These are phyloP conservation scores for Conticribra weissflogii DNA, from an alignment of 108 stramenopile genomes.

Conservation along the genomic window DNA sequence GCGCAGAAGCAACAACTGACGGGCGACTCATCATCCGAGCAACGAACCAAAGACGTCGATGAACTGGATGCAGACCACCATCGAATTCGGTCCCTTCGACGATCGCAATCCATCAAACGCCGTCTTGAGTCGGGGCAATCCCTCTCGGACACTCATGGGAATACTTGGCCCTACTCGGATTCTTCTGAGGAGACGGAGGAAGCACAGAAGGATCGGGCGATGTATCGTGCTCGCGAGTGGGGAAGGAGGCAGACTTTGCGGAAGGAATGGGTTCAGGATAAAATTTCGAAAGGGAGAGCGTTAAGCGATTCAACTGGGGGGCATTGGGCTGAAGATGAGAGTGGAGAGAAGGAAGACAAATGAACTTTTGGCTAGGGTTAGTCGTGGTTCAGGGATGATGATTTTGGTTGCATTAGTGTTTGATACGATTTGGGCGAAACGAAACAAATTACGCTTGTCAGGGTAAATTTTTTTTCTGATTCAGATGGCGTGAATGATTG, in stretches of 20 bases:
- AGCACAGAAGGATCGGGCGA: conserved; percentile 6
- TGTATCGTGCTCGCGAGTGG: conserved; percentile 35
- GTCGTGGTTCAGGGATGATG: too few species aligned
- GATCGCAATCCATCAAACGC: conserved; percentile 36
- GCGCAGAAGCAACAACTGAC: conserved; percentile 18
- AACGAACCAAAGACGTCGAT: conserved; percentile 14
- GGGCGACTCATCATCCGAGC: too few species aligned
- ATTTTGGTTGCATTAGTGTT: too few species aligned
- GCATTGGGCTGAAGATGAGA: conserved; percentile 48
- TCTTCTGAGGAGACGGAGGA: conserved; percentile 13
- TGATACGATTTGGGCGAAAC: too few species aligned
- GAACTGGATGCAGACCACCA: conserved; percentile 34
- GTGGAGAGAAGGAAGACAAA: neutral
- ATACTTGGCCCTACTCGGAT: conserved; percentile 31
- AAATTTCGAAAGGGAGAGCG: conserved; percentile 49
- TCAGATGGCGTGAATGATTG: too few species aligned
- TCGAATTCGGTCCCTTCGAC: conserved; percentile 27
- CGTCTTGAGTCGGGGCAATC: conserved; percentile 47
- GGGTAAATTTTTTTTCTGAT: too few species aligned
- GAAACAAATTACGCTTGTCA: too few species aligned
- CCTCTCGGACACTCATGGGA: conserved; percentile 35
- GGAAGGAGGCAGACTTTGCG: conserved; percentile 42
- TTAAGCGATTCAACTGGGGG: conserved; percentile 77
- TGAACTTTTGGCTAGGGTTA: too few species aligned
- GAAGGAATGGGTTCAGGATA: conserved; percentile 47